These are phyloP conservation scores for Tirmania nivea DNA, from an alignment of 495 filamentous ascomycete species.

Conservation along the genomic window DNA sequence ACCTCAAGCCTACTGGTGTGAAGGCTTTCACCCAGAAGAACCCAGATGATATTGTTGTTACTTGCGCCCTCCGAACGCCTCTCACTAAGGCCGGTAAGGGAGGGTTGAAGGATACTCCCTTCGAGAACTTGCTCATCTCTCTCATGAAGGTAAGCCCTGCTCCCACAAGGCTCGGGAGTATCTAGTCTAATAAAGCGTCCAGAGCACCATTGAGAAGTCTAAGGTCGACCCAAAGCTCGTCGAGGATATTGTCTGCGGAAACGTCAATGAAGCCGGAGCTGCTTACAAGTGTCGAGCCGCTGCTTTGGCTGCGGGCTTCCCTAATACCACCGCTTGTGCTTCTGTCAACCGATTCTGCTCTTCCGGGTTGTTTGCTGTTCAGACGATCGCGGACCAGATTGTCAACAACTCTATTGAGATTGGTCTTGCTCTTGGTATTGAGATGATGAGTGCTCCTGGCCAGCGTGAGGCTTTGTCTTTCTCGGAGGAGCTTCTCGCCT, in stretches of 20 bases:
- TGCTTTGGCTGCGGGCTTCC: constrained; percentile 76
- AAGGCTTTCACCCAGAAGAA: constrained; percentile 49
- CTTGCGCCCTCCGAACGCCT: constrained; percentile 55
- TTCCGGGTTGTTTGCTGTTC: constrained; percentile 81
- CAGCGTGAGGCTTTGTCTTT: constrained; percentile 49
- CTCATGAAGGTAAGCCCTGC: constrained; percentile 27
- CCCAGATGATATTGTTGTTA: constrained; percentile 90
- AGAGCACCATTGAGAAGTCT: constrained; percentile 51
- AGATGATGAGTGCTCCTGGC: constrained; percentile 58
- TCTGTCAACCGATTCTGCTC: constrained; percentile 91
- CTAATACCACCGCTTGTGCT: constrained; percentile 61
- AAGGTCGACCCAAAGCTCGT: constrained; percentile 63
- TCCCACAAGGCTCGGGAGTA: neutral
- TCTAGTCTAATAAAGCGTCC: constrained; percentile 5
- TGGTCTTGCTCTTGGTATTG: constrained; percentile 71
- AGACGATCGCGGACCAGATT: constrained; percentile 87
- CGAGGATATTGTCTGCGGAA: constrained; percentile 83
- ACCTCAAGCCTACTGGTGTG: neutral
- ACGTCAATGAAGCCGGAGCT: constrained; percentile 70
- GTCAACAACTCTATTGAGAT: constrained; percentile 55
- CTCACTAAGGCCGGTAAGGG: constrained; percentile 61
- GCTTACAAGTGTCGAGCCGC: constrained; percentile 80
- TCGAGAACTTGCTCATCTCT: constrained; percentile 66
- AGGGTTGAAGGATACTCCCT: constrained; percentile 81
- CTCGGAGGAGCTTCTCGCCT: constrained; percentile 49